A percentile compares a stretch with the other conserved stretches of the same genome.
These are phyloP conservation scores for Talaromyces proteolyticus DNA, from an alignment of 495 filamentous ascomycete genomes.

Conservation along the genomic window DNA sequence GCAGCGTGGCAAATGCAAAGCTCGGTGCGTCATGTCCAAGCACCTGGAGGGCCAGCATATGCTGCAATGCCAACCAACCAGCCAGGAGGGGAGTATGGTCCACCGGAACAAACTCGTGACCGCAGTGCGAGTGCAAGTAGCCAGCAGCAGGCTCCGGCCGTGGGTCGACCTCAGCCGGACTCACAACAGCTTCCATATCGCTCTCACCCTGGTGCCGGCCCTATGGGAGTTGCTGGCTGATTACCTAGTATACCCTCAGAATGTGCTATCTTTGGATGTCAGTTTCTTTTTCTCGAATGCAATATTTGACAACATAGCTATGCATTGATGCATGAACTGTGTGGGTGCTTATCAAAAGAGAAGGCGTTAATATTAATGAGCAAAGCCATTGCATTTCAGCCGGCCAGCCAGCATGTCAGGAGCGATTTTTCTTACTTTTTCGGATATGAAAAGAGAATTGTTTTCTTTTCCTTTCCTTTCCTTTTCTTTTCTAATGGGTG, in stretches of 20 bases:
- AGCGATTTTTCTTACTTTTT: slow-evolving; percentile 13
- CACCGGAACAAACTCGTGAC: slow-evolving; percentile 25
- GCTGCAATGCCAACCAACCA: slow-evolving; percentile 16
- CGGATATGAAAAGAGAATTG: slow-evolving; percentile 12
- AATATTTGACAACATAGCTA: slow-evolving; percentile 2
- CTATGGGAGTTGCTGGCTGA: slow-evolving; percentile 42
- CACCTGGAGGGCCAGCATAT: slow-evolving; percentile 40
- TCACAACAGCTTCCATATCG: slow-evolving; percentile 33
- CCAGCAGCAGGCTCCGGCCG: slow-evolving; percentile 23
- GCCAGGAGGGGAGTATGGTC: slow-evolving; percentile 20
- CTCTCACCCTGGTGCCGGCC: slow-evolving; percentile 31
- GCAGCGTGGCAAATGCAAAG: slow-evolving; percentile 74
- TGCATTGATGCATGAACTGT: not conserved
- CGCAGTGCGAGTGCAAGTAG: slow-evolving; percentile 38
- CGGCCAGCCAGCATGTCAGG: slow-evolving; percentile 8
- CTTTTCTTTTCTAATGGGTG: slow-evolving; percentile 20
- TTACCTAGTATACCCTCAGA: not conserved
- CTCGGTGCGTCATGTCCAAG: slow-evolving; percentile 72
- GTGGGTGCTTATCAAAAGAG: slow-evolving; percentile 2
- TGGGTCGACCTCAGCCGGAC: slow-evolving; percentile 13
- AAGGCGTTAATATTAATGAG: slow-evolving; percentile 6
- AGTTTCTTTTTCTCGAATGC: slow-evolving; percentile 12
- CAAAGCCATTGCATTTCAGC: slow-evolving; percentile 4
- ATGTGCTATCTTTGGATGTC: slow-evolving; percentile 10
- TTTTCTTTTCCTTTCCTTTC: slow-evolving; percentile 14